These are phyloP conservation scores for Termitomyces heimii DNA, from an alignment of 768 basidiomycete genomes.

Conservation along the genomic window DNA sequence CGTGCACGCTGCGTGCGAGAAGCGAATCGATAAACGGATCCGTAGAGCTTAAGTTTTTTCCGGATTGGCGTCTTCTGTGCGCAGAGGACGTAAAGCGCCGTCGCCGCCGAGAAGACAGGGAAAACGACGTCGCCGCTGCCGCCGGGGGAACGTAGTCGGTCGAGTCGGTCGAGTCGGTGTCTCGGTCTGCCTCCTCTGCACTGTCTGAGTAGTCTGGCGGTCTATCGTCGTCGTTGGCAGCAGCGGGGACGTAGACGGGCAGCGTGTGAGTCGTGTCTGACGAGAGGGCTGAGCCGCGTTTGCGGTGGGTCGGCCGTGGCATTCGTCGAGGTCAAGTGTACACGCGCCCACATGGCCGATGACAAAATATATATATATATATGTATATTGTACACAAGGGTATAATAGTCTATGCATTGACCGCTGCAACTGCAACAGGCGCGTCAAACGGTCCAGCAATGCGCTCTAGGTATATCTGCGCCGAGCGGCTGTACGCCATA, in stretches of 20 bases:
- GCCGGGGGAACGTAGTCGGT: conserved; percentile 21
- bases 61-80: conserved; percentile 16
- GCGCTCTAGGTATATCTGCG: conserved; percentile 35
- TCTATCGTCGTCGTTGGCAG: conserved; percentile 54
- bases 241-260: conserved; percentile 50
- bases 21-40: conserved; percentile 72
- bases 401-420: background rate
- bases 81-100: conserved; percentile 15
- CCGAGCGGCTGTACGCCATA: conserved; percentile 18
- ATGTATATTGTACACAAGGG: too few relatives aligned
- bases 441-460: conserved; percentile 50
- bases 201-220: conserved; percentile 77
- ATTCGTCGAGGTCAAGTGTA: conserved; percentile 17
- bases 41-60: conserved; percentile 16
- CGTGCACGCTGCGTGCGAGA: conserved; percentile 76
- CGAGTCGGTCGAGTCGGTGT: conserved; percentile 54
- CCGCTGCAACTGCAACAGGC: conserved; percentile 1
- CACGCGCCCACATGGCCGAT: conserved; percentile 5
- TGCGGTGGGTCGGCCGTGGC: conserved; percentile 24
- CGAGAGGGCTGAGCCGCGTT: conserved; percentile 54
- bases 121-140: conserved; percentile 23
- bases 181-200: conserved; percentile 72
- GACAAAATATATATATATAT: background rate
- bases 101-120: conserved; percentile 23
- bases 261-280: conserved; percentile 57